Base-by-base conservation (phyloP, 164 flowering plant species). In the Magnolia changhungtana region DNA sequence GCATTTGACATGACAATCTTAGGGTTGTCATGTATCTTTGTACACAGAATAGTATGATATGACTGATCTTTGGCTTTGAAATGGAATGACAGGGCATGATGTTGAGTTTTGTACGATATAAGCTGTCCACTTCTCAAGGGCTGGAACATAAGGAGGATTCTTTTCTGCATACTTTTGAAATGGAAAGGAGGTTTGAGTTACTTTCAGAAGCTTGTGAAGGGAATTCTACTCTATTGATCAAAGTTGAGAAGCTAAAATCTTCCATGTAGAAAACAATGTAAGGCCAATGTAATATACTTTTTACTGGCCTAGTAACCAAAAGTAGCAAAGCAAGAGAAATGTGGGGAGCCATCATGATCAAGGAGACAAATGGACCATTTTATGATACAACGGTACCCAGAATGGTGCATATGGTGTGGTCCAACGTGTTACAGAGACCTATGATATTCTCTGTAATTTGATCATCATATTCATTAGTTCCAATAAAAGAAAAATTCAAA, bases 181-280 rank as follows among this genome's bases (percentile, higher is more conserved):
- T 85, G 4, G 90, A 82, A 65, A 80, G 74, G 64, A 90, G 94
- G 81, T 70, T 93, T 24, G 68, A 78, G 75, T 61, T 89, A n/a
- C 73, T 95, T 31, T 83, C 50, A 49, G 92, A 87, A 77, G 90
- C 91, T 31, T 93, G 97, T 78, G 93, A 91, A 76, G 90, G 90
- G 71, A 84, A 87, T 76, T 85, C 90, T 21, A 78, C 89, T 69
- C 89, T 89, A 67, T 73, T 87, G 78, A 59, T 64, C 7, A 81
- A 71, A 72, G 90, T 92, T 45, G 87, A 89, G 59, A 90, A 86
- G 84, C 89, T 94, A 4, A 84, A 84, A 69, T 85, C 82, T 23
- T 16, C 20, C 14, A 20, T 66, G 52, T 58, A 73, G 75, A 72
- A 65, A 64, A 23, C n/a, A 18, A 51, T 24, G 59, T 1, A 52